These are phyloP conservation scores for Flaveria ramosissima DNA, from an alignment of 129 eudicot genomes.

Conservation along the genomic window DNA sequence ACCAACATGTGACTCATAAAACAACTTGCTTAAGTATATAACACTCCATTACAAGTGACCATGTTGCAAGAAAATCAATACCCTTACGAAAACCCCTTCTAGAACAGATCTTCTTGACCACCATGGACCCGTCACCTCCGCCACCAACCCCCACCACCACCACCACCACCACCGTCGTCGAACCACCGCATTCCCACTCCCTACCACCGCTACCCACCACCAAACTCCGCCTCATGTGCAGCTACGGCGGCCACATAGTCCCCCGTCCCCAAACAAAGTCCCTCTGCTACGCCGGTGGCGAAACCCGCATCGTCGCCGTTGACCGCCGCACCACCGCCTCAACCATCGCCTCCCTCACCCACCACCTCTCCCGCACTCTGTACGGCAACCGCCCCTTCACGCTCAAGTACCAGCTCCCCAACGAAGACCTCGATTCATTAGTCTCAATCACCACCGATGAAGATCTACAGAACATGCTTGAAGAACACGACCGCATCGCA, in stretches of 20 bases:
- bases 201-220: slow-evolving; percentile 46
- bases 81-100: slow-evolving; percentile 30
- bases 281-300: slow-evolving; percentile 78
- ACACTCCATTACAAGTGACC: not conserved
- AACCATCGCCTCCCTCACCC: slow-evolving; percentile 44
- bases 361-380: slow-evolving; percentile 59
- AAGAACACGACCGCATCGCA: slow-evolving; percentile 64
- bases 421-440: slow-evolving; percentile 75
- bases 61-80: slow-evolving; percentile 26
- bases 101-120: slow-evolving; percentile 14
- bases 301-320: slow-evolving; percentile 81
- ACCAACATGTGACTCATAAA: slow-evolving; percentile 18
- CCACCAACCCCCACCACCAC: slow-evolving; percentile 28
- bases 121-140: slow-evolving; percentile 30
- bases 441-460: slow-evolving; percentile 73
- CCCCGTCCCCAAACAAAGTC: slow-evolving; percentile 81
- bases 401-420: slow-evolving; percentile 80
- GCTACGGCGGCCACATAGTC: slow-evolving; percentile 82
- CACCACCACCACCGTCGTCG: slow-evolving; percentile 30
- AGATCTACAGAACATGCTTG: slow-evolving; percentile 74
- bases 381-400: slow-evolving; percentile 57
- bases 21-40: not conserved
- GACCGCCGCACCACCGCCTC: slow-evolving; percentile 72
- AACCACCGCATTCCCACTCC: slow-evolving; percentile 29
- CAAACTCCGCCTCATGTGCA: slow-evolving; percentile 84